A percentile compares a stretch with the other conserved stretches of the same genome.
Conservation (phyloP, 768 basidiomycete species). For the Pisolithus orientalis region DNA sequence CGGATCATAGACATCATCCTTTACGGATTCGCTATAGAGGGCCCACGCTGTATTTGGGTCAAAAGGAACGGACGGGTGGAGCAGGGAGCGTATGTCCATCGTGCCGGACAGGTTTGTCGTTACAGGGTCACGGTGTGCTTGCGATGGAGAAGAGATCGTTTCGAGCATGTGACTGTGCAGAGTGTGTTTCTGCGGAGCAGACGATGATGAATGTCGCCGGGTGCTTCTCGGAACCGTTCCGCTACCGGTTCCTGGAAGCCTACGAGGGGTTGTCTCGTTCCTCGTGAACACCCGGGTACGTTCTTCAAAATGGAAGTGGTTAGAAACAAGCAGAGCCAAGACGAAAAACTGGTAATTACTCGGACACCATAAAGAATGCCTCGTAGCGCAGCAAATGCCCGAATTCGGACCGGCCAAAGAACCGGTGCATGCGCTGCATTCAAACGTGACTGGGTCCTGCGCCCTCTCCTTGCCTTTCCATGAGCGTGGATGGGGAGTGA, state of each 20-base stretch:
- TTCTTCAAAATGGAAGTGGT: conserved; percentile 13
- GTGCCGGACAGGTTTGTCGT: neutral
- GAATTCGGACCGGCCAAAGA: conserved; percentile 13
- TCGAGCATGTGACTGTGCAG: conserved; percentile 8
- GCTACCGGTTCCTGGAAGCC: conserved; percentile 11
- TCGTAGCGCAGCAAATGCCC: conserved; percentile 42
- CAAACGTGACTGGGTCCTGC: conserved; percentile 19
- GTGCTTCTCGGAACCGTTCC: conserved; percentile 11
- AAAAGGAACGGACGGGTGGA: conserved; percentile 16
- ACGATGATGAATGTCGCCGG: conserved; percentile 19
- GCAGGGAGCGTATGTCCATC: conserved; percentile 15
- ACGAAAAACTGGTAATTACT: conserved; percentile 16
- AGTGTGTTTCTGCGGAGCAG: conserved; percentile 6
- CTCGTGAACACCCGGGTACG: conserved; percentile 33
- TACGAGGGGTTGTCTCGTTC: conserved; percentile 27
- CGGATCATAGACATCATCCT: neutral
- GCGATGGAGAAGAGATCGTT: neutral
- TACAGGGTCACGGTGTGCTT: conserved; percentile 3
- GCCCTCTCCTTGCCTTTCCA: conserved; percentile 51
- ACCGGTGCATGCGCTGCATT: conserved; percentile 24
- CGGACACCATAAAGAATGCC: conserved; percentile 42
- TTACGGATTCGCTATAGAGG: conserved; percentile 23
- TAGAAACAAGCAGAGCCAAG: conserved; percentile 2
- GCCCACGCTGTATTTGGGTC: conserved; percentile 37
- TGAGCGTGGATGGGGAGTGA: conserved; percentile 46